Evolutionary conservation across 192 early-diverging fungal genomes (phyloP).

Genomic region (Umbelopsis isabellina): DNA sequence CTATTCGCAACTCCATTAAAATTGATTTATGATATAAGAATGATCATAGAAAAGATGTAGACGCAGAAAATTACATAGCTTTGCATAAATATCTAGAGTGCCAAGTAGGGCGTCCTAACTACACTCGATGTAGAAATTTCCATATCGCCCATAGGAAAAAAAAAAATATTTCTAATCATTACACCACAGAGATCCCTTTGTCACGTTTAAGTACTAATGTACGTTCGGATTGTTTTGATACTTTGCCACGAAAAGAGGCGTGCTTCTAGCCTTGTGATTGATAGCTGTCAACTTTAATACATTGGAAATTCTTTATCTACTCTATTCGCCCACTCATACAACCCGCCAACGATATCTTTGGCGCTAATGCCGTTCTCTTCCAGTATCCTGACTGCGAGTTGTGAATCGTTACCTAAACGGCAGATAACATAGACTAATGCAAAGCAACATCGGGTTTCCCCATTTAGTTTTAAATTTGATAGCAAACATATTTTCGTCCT

Average conservation of each 20-base stretch:
- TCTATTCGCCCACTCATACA: conserved; percentile 71
- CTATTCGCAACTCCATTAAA: too few relatives aligned
- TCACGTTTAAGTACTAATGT: too few relatives aligned
- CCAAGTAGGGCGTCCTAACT: too few relatives aligned
- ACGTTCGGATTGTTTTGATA: neutral
- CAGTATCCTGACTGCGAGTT: conserved; percentile 81
- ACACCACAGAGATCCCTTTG: too few relatives aligned
- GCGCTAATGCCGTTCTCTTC: conserved; percentile 68
- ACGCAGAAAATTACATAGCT: neutral
- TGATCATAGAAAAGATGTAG: neutral
- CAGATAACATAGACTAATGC: conserved; percentile 82
- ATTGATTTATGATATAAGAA: too few relatives aligned
- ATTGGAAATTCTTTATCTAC: conserved; percentile 84
- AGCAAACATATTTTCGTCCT: conserved; percentile 1
- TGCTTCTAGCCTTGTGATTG: neutral
- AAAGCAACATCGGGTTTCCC: neutral
- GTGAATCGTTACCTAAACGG: conserved; percentile 88
- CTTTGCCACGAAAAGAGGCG: neutral
- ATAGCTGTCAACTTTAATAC: conserved; percentile 53
- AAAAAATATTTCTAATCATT: too few relatives aligned
- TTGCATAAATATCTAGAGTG: too few relatives aligned
- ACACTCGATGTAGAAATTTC: too few relatives aligned
- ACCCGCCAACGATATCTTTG: conserved; percentile 84
- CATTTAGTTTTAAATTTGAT: conserved; percentile 9
- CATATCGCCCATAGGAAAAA: too few relatives aligned